A percentile compares a stretch with the other conserved stretches of the same genome.
Evolutionary conservation across 139 green algal genomes (phyloP).

Genomic region (Yamagishiella unicocca): DNA sequence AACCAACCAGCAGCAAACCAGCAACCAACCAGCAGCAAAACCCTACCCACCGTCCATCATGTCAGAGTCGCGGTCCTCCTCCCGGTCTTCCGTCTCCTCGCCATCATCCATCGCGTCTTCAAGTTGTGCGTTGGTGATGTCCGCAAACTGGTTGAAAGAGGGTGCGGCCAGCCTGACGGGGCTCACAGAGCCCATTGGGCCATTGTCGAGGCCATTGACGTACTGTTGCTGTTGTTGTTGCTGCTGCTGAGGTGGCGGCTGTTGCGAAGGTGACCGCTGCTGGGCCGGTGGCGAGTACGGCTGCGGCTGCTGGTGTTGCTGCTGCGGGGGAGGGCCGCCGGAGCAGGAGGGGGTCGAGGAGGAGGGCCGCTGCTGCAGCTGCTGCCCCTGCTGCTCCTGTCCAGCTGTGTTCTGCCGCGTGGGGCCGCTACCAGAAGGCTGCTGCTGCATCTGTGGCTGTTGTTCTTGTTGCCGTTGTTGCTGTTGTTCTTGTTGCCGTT

Average conservation of each 20-base stretch:
- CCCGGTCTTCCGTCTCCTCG: neutral
- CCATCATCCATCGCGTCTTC: neutral
- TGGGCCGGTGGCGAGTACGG: neutral
- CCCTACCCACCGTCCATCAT: neutral
- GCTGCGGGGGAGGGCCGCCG: too few species aligned
- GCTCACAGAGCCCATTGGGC: too few species aligned
- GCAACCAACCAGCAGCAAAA: neutral
- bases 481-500: neutral
- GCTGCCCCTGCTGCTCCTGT: too few species aligned
- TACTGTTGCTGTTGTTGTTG: neutral
- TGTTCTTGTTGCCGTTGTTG: neutral
- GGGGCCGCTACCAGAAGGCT: too few species aligned
- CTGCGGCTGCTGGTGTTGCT: constrained; percentile 3
- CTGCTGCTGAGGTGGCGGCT: neutral
- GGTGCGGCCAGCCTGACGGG: too few species aligned
- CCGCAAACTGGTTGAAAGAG: constrained; percentile 1
- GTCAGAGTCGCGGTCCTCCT: constrained; percentile 11
- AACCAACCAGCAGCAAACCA: too few species aligned
- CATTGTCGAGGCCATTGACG: too few species aligned
- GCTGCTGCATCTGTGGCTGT: neutral
- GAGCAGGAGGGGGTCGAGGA: neutral
- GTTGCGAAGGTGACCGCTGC: neutral
- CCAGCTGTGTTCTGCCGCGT: too few species aligned
- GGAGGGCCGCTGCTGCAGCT: too few species aligned
- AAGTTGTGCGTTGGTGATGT: constrained; percentile 31